A percentile compares a stretch with the other conserved stretches of the same genome.
Evolutionary conservation across 2,329 filamentous ascomycete species (phyloP).

Genomic region (Xylaria sp.): DNA sequence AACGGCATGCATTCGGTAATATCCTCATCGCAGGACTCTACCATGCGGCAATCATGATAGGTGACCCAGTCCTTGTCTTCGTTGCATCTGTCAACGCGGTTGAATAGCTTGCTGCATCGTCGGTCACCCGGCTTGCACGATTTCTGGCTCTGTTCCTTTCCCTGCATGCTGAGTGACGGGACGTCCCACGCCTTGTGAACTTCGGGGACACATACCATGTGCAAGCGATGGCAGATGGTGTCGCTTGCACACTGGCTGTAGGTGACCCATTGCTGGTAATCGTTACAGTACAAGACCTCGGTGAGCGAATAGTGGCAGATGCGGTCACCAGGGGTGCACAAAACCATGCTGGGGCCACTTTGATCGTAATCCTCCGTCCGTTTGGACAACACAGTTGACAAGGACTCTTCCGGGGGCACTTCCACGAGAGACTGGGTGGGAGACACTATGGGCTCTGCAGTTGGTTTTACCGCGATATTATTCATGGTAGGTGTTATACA

Average conservation of each 20-base stretch:
- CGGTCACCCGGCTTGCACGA: conserved; percentile 14
- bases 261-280: conserved; percentile 6
- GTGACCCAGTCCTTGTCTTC: conserved; percentile 10
- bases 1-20: conserved; percentile 13
- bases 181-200: not conserved
- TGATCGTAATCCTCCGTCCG: not conserved
- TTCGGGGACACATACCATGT: conserved; percentile 10
- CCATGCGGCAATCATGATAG: conserved; percentile 17
- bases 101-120: conserved; percentile 8
- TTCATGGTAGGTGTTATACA: too few species aligned
- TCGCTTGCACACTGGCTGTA: conserved; percentile 3
- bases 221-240: conserved; percentile 14
- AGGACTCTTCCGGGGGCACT: not conserved
- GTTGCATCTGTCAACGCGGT: conserved; percentile 18
- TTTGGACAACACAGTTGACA: not conserved
- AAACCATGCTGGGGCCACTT: not conserved
- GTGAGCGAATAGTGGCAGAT: conserved; percentile 4
- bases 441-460: too few species aligned
- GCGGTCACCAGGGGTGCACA: conserved; percentile 13
- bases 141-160: too few species aligned
- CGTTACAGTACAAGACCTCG: conserved; percentile 9
- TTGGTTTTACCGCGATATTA: not conserved
- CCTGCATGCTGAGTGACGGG: not conserved
- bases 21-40: conserved; percentile 2
- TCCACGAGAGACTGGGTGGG: too few species aligned